Evolutionary conservation across 257 asterid species (phyloP).

Genomic region (Apocynum venetum): DNA sequence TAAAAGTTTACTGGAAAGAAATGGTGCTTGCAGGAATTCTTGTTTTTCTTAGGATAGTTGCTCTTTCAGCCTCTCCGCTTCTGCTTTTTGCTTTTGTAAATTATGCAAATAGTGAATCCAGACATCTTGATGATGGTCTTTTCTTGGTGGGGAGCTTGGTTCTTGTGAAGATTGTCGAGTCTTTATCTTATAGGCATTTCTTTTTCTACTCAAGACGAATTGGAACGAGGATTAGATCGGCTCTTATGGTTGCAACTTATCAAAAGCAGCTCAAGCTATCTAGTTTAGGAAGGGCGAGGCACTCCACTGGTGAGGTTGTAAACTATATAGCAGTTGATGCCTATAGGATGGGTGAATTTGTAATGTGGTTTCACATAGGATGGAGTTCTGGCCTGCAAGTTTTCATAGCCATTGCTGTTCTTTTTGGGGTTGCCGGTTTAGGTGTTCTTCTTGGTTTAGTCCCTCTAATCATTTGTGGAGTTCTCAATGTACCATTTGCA

Average conservation of each 20-base stretch:
- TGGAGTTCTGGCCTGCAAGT: constrained; percentile 53
- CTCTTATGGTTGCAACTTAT: constrained; percentile 64
- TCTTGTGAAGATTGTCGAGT: constrained; percentile 46
- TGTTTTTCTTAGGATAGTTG: constrained; percentile 34
- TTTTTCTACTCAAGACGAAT: constrained; percentile 49
- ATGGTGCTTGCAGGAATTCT: constrained; percentile 38
- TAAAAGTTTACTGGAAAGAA: constrained; percentile 45
- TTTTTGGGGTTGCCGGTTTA: constrained; percentile 50
- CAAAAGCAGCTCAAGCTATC: constrained; percentile 66
- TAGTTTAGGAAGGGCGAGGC: constrained; percentile 43
- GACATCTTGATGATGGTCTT: constrained; percentile 29
- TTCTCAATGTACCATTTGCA: constrained; percentile 63
- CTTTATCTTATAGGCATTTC: constrained; percentile 54
- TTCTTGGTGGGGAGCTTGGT: constrained; percentile 46
- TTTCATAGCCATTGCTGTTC: constrained; percentile 36
- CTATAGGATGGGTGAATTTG: constrained; percentile 71
- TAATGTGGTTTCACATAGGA: constrained; percentile 52
- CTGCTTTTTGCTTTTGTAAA: constrained; percentile 58
- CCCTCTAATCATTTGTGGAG: constrained; percentile 50
- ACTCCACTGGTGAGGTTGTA: constrained; percentile 68
- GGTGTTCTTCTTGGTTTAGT: constrained; percentile 67
- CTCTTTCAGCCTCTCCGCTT: constrained; percentile 46
- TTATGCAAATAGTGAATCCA: constrained; percentile 35
- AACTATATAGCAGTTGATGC: constrained; percentile 77
- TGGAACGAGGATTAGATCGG: constrained; percentile 72